These are phyloP conservation scores for Pseudoscleropodium purum DNA, from an alignment of 225 moss, liverwort and hornwort genomes.

Conservation along the genomic window DNA sequence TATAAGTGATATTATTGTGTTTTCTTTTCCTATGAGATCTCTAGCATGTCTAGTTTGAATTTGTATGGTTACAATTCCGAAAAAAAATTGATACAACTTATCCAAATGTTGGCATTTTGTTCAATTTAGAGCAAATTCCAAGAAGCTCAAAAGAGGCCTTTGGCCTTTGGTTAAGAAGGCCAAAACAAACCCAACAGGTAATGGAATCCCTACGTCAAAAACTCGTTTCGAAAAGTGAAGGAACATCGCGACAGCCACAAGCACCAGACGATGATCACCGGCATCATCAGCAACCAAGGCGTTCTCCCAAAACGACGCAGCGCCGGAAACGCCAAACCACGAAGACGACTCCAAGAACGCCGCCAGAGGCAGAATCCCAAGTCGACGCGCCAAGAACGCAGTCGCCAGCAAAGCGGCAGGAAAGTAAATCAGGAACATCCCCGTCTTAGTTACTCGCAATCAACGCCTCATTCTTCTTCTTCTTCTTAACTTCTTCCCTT, in stretches of 20 bases:
- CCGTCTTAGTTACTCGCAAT: slow-evolving; percentile 20
- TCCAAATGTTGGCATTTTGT: no score
- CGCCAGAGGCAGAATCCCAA: neutral
- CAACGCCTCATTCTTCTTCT: neutral
- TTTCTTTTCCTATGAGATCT: no score
- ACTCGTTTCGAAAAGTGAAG: slow-evolving; percentile 26
- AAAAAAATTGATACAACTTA: no score
- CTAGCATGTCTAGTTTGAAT: no score
- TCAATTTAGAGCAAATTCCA: no score
- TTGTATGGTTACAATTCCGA: no score
- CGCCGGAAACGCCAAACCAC: neutral
- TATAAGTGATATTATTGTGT: no score
- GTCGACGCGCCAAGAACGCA: neutral
- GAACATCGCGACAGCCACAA: slow-evolving; percentile 10
- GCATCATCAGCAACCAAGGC: neutral
- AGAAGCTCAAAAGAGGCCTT: no score
- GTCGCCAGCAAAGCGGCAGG: slow-evolving; percentile 1
- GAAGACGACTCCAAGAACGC: neutral
- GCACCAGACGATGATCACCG: slow-evolving; percentile 17
- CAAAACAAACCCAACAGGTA: neutral
- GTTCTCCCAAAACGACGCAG: neutral
- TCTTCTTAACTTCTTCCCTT: neutral
- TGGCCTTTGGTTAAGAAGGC: neutral
- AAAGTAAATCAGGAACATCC: neutral
- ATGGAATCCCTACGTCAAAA: neutral